Conservation (phyloP, 176 grass and related monocot genomes). For the Zizania latifolia region DNA sequence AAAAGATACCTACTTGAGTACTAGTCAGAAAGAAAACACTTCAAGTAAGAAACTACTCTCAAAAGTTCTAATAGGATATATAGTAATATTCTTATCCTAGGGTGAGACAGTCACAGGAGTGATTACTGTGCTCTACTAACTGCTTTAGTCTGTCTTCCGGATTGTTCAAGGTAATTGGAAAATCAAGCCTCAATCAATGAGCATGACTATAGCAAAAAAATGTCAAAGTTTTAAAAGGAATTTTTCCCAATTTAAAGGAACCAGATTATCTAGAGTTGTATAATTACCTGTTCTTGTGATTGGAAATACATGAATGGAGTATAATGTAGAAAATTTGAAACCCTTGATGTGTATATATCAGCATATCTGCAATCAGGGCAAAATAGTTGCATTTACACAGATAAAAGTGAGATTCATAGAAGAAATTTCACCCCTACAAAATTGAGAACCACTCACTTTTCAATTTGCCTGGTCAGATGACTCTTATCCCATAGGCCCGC, state of each 20-base stretch:
- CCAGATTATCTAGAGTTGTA: background rate
- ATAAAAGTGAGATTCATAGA: background rate
- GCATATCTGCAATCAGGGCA: constrained; percentile 64
- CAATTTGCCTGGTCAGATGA: constrained; percentile 90
- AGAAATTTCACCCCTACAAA: background rate
- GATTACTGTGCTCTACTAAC: background rate
- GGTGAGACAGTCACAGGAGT: background rate
- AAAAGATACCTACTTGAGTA: background rate
- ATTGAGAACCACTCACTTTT: constrained; percentile 61
- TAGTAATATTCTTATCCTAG: constrained; percentile 1
- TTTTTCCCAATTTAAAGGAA: no score
- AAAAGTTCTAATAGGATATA: background rate
- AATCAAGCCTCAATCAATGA: background rate
- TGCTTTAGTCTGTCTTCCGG: background rate
- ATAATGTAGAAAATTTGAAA: constrained; percentile 96
- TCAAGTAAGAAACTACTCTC: background rate
- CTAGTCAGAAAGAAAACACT: background rate
- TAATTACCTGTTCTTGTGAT: constrained; percentile 85
- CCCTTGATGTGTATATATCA: constrained; percentile 96
- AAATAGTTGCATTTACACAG: constrained; percentile 22
- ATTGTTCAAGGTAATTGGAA: background rate
- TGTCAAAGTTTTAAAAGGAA: background rate
- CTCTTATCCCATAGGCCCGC: constrained; percentile 98
- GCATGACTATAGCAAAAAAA: background rate
- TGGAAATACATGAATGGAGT: constrained; percentile 98